A percentile compares a stretch with the other conserved stretches of the same genome.
Evolutionary conservation across 2,329 filamentous ascomycete genomes (phyloP).

Genomic region (Colletotrichum aenigma): DNA sequence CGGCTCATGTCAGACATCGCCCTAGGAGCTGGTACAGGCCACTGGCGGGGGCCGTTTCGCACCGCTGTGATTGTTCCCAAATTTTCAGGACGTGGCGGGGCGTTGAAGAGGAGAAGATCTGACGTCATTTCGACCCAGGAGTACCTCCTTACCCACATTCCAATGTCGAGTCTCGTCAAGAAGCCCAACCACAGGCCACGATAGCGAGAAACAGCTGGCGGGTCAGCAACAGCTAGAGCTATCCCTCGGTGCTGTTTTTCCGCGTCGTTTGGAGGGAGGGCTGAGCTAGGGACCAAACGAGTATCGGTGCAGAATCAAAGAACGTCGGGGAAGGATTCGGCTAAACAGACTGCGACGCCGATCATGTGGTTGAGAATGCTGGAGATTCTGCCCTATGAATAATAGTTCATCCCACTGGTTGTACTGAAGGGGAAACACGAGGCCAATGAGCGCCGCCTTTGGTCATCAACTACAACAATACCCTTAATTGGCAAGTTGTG

Average conservation of each 20-base stretch:
- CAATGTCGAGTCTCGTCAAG: constrained; percentile 10
- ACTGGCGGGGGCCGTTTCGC: background rate
- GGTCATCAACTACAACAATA: background rate
- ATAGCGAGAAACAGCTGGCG: background rate
- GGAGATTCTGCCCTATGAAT: background rate
- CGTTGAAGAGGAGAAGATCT: background rate
- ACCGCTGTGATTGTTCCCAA: background rate
- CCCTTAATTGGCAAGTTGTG: background rate
- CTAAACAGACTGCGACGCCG: background rate
- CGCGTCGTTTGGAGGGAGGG: background rate
- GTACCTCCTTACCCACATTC: constrained; percentile 10
- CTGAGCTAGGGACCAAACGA: background rate
- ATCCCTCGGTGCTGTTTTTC: background rate
- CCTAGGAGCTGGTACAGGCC: background rate
- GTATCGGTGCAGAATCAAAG: background rate
- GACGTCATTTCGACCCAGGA: constrained; percentile 8
- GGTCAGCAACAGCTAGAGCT: background rate
- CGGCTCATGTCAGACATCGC: constrained; percentile 4
- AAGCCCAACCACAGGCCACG: background rate
- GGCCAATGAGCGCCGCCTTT: background rate
- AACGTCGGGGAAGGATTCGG: background rate
- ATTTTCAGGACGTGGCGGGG: constrained; percentile 3
- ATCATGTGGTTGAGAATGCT: background rate
- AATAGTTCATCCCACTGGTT: constrained; percentile 6
- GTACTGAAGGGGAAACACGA: background rate